Evolutionary conservation across 352 stramenopile species (phyloP).

Genomic region (Phytophthora ohioensis): DNA sequence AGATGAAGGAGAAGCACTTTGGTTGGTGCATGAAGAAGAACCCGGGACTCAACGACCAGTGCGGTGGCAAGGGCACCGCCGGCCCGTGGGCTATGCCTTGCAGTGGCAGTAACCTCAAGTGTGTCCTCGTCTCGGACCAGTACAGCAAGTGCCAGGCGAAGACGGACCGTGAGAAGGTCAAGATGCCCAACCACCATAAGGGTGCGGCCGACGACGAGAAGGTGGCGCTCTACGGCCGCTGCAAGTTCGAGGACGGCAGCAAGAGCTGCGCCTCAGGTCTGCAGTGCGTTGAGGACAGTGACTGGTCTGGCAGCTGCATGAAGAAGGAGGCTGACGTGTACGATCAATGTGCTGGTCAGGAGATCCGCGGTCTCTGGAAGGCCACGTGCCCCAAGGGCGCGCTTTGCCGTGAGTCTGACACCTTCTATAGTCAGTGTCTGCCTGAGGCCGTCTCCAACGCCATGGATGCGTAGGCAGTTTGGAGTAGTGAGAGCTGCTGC

Average conservation of each 20-base stretch:
- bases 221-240: slow-evolving; percentile 34
- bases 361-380: slow-evolving; percentile 37
- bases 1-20: slow-evolving; percentile 35
- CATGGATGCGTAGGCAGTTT: slow-evolving; percentile 30
- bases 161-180: slow-evolving; percentile 28
- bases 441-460: slow-evolving; percentile 28
- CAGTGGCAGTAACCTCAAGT: slow-evolving; percentile 34
- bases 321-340: slow-evolving; percentile 39
- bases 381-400: slow-evolving; percentile 38
- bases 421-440: slow-evolving; percentile 45
- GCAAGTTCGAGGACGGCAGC: slow-evolving; percentile 35
- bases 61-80: slow-evolving; percentile 27
- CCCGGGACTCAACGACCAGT: slow-evolving; percentile 38
- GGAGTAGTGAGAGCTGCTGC: too few relatives aligned
- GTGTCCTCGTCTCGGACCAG: slow-evolving; percentile 33
- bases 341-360: slow-evolving; percentile 40
- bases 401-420: slow-evolving; percentile 33
- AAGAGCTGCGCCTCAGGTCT: slow-evolving; percentile 30
- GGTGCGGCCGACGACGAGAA: slow-evolving; percentile 19
- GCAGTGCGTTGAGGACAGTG: slow-evolving; percentile 40
- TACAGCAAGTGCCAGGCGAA: slow-evolving; percentile 47
- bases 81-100: slow-evolving; percentile 37
- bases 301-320: slow-evolving; percentile 39
- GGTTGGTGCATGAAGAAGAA: slow-evolving; percentile 41
- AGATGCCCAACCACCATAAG: slow-evolving; percentile 29